Percentiles rank a stretch among this genome's conserved stretches.
These are phyloP conservation scores for Blastocystis sp. DNA, from an alignment of 352 stramenopile species.

Conservation along the genomic window DNA sequence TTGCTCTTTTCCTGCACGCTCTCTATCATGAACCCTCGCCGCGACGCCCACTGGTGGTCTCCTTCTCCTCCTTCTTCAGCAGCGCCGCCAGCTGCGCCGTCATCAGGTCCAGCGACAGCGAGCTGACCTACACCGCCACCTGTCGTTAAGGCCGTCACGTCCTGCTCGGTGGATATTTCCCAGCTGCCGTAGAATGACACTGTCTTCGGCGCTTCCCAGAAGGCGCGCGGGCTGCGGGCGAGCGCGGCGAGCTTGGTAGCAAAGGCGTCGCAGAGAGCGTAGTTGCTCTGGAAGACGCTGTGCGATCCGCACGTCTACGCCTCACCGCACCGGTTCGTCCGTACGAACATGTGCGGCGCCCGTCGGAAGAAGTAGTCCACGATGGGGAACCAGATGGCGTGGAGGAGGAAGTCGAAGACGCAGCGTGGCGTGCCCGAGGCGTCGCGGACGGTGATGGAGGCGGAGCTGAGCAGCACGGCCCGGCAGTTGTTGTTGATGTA, in stretches of 20 bases:
- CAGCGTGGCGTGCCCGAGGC: neutral
- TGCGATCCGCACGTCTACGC: slow-evolving; percentile 41
- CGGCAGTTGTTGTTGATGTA: slow-evolving; percentile 37
- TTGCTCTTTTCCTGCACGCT: slow-evolving; percentile 25
- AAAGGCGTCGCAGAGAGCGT: slow-evolving; percentile 10
- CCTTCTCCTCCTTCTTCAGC: neutral
- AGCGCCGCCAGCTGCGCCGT: neutral
- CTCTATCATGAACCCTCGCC: neutral
- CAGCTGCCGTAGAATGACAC: slow-evolving; percentile 16
- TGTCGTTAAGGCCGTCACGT: neutral
- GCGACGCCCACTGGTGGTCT: slow-evolving; percentile 18
- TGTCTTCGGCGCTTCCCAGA: slow-evolving; percentile 46
- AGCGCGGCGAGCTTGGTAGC: neutral
- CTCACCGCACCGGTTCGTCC: neutral
- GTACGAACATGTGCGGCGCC: slow-evolving; percentile 32
- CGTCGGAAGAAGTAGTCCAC: slow-evolving; percentile 60
- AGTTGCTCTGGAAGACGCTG: slow-evolving; percentile 55
- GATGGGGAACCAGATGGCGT: slow-evolving; percentile 30
- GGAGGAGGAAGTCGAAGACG: slow-evolving; percentile 33
- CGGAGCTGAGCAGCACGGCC: neutral
- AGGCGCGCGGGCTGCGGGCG: slow-evolving; percentile 7
- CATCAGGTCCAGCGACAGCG: slow-evolving; percentile 54
- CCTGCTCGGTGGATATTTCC: slow-evolving; percentile 31
- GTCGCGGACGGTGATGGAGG: neutral
- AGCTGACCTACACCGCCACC: slow-evolving; percentile 32